Evolutionary conservation across 2,329 filamentous ascomycete species (phyloP).

Genomic region (Penicillium capsulatum): DNA sequence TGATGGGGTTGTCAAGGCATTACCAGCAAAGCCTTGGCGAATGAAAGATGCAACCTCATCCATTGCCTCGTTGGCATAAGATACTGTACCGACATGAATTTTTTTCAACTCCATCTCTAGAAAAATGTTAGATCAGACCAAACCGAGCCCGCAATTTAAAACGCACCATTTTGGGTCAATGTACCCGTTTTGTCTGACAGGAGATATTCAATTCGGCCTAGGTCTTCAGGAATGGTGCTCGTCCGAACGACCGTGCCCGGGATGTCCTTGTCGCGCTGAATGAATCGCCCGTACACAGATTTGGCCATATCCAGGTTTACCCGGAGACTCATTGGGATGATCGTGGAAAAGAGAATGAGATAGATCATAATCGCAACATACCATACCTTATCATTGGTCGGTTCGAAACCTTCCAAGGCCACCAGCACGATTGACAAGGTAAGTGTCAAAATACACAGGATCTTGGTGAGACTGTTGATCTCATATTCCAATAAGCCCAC

Average conservation of each 20-base stretch:
- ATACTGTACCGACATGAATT: constrained; percentile 95
- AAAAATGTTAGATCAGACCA: constrained; percentile 19
- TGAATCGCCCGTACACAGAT: constrained; percentile 91
- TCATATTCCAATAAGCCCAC: constrained; percentile 90
- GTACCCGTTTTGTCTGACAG: constrained; percentile 98
- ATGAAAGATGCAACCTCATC: constrained; percentile 89
- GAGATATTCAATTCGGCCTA: constrained; percentile 92
- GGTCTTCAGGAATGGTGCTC: constrained; percentile 93
- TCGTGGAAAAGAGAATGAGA: constrained; percentile 96
- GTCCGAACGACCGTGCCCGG: constrained; percentile 89
- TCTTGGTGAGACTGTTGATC: constrained; percentile 96
- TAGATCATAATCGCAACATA: constrained; percentile 99
- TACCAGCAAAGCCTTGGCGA: constrained; percentile 69
- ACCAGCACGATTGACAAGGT: constrained; percentile 83
- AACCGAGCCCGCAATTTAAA: neutral
- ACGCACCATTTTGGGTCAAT: constrained; percentile 75
- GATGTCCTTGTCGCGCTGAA: constrained; percentile 85
- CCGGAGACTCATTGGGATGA: constrained; percentile 92
- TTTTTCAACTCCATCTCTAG: constrained; percentile 96
- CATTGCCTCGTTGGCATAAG: constrained; percentile 98
- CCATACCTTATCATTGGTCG: constrained; percentile 58
- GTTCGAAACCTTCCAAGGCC: constrained; percentile 74
- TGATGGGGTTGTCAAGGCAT: constrained; percentile 66
- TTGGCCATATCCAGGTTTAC: constrained; percentile 98
- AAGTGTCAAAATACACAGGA: constrained; percentile 83